Base-by-base conservation (phyloP, 2,329 filamentous ascomycete genomes). In the Bipolaris zeicola region DNA sequence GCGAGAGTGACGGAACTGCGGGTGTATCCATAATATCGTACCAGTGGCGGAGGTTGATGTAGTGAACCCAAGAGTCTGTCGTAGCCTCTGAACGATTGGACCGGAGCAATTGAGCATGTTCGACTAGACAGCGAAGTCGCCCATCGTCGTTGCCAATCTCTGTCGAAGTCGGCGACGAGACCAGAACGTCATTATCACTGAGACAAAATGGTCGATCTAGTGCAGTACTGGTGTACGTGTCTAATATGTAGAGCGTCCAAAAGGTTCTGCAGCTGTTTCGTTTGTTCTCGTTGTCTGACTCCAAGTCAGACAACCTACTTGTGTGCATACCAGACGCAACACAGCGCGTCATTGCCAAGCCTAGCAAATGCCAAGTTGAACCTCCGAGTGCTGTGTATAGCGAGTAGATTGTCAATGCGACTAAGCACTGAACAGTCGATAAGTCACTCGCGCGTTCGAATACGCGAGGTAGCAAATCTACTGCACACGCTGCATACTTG, bases 321-420 rank as follows among this genome's bases (percentile, higher is more conserved):
- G 59, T 62, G 20, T 62, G 60, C 52, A 62, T 59, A 20, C 57
- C 60, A 5, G 57, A 41, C 16, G 60, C 49, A 3, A 62, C 51
- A 22, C 53, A 62, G 18, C 60, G 53, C 2, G 57, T 62, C 57
- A 62, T 55, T 2, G 57, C 34, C 7, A 62, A 42, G 5, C 57
- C 60, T 33, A 62, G 43, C 4, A 62, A 36, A 50, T 62, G 60
- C 60, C 60, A 60, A 18, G 57, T 55, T 5, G 60, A 62, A 13
- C 60, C 60, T 33, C 60, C 57, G 26, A 46, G 46, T 3, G 53
- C 39, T 5, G 60, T 62, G 34, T 50, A 60, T 1, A 57, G 14
- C 2, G 57, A 62, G 22, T 54, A 48, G 6, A 60, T 50, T 3
- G 36, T 39, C 26, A 50, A 37, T 14, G 47, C 26, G 14, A 26